These are phyloP conservation scores for Thymus quinquecostatus DNA, from an alignment of 257 asterid genomes.

Conservation along the genomic window DNA sequence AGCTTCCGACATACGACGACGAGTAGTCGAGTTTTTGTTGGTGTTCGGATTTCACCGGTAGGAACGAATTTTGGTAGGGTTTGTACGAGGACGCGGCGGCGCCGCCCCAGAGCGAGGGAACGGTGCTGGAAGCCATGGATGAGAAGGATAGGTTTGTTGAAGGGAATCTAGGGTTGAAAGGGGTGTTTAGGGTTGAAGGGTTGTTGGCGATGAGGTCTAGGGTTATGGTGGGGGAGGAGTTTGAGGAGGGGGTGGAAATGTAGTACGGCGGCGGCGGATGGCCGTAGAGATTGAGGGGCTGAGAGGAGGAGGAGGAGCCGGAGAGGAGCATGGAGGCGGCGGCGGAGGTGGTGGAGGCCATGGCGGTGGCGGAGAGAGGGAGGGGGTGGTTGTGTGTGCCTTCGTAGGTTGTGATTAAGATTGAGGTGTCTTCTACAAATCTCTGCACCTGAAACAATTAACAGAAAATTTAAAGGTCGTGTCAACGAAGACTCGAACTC, in stretches of 20 bases:
- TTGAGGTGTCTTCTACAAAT: conserved; percentile 71
- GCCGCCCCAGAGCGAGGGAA: conserved; percentile 44
- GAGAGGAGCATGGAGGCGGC: conserved; percentile 96
- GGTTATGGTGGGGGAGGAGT: conserved; percentile 71
- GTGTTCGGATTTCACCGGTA: conserved; percentile 31
- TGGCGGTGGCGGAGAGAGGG: conserved; percentile 79
- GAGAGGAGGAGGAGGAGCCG: conserved; percentile 58
- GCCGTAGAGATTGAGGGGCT: conserved; percentile 35
- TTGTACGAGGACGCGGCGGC: conserved; percentile 20
- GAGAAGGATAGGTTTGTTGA: conserved; percentile 54
- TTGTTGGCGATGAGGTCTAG: conserved; percentile 69
- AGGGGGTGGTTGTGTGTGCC: conserved; percentile 92
- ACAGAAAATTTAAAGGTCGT: no score
- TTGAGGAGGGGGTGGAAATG: conserved; percentile 46
- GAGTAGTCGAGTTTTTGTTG: conserved; percentile 28
- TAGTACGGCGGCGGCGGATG: conserved; percentile 29
- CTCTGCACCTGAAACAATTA: conserved; percentile 66
- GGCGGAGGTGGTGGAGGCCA: conserved; percentile 95
- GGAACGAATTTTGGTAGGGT: conserved; percentile 25
- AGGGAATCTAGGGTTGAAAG: conserved; percentile 43
- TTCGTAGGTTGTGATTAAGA: conserved; percentile 87
- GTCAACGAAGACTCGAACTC: no score
- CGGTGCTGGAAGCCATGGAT: conserved; percentile 37
- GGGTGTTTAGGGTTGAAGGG: conserved; percentile 42
- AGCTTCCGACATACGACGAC: conserved; percentile 14